Percentiles rank a stretch among this genome's conserved stretches.
phyloP scores from a whole-genome alignment of 2,329 filamentous ascomycete species.

The Pleurostoma richardsiae region DNA sequence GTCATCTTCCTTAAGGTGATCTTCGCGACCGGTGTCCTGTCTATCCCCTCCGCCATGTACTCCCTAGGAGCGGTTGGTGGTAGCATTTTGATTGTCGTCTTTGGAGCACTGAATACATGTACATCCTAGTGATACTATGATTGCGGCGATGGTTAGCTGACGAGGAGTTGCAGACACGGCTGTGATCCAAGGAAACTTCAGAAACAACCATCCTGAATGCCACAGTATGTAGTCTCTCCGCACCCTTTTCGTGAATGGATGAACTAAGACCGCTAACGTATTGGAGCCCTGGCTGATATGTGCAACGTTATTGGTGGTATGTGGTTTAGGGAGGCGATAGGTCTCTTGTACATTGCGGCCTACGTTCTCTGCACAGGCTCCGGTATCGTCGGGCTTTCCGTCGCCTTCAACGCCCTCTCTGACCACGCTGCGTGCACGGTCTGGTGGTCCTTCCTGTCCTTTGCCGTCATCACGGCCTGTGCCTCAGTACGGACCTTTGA shows the following conservation, averaged over 20 bases:
- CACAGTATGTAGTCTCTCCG: conserved; percentile 6
- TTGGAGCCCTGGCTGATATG: conserved; percentile 4
- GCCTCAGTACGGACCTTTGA: conserved; percentile 8
- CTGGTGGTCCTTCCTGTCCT: conserved; percentile 6
- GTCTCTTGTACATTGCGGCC: conserved; percentile 6
- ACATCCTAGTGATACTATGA: conserved; percentile 1
- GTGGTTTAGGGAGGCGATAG: conserved; percentile 5
- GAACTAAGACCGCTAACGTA: too few species aligned
- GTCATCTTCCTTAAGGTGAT: conserved; percentile 46
- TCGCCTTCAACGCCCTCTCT: conserved; percentile 8
- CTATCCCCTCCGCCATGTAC: conserved; percentile 18
- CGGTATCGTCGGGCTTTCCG: conserved; percentile 6
- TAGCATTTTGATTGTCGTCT: background rate
- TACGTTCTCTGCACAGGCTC: conserved; percentile 6
- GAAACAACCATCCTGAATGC: conserved; percentile 14
- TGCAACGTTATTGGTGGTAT: conserved; percentile 3
- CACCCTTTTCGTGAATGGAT: too few species aligned
- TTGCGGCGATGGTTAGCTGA: background rate
- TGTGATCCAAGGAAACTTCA: conserved; percentile 16
- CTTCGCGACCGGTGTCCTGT: conserved; percentile 18
- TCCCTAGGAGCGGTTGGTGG: conserved; percentile 12
- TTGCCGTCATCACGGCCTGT: conserved; percentile 2
- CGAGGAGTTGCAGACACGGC: conserved; percentile 6
- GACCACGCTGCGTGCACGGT: conserved; percentile 8
- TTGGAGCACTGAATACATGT: background rate